Evolutionary conservation across 306 rosid species (phyloP).

Genomic region (Castanopsis chinensis): DNA sequence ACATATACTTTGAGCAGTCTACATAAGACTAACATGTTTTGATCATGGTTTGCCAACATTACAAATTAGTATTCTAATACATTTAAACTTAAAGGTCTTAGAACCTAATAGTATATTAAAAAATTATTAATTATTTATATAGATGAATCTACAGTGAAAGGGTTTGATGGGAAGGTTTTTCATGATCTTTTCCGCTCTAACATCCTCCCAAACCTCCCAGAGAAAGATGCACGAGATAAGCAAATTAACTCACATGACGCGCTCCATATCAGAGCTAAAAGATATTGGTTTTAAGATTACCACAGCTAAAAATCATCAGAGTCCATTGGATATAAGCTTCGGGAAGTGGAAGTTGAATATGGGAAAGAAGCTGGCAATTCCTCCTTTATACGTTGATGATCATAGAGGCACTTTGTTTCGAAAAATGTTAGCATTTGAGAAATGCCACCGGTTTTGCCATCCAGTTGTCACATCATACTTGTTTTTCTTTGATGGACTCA

Average conservation of each 20-base stretch:
- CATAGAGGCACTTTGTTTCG: slow-evolving; percentile 44
- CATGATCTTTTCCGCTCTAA: slow-evolving; percentile 36
- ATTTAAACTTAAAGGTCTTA: too few relatives aligned
- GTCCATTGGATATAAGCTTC: slow-evolving; percentile 29
- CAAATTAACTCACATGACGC: slow-evolving; percentile 25
- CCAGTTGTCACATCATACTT: slow-evolving; percentile 42
- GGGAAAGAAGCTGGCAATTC: slow-evolving; percentile 23
- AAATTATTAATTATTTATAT: too few relatives aligned
- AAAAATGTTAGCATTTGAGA: slow-evolving; percentile 44
- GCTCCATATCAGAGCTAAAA: slow-evolving; percentile 24
- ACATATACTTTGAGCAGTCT: too few relatives aligned
- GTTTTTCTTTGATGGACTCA: slow-evolving; percentile 49
- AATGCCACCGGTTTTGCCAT: slow-evolving; percentile 36
- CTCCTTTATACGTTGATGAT: slow-evolving; percentile 34
- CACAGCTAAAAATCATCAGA: not conserved
- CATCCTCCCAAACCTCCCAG: not conserved
- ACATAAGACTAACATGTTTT: too few relatives aligned
- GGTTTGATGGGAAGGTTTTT: slow-evolving; percentile 10
- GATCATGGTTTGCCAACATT: too few relatives aligned
- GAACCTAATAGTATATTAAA: too few relatives aligned
- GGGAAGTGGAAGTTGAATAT: not conserved
- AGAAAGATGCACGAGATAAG: not conserved
- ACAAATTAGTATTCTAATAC: too few relatives aligned
- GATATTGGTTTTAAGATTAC: slow-evolving; percentile 41
- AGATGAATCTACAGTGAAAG: not conserved